Evolutionary conservation across 2,329 filamentous ascomycete species (phyloP).

Genomic region (Pyrenochaeta sp.): DNA sequence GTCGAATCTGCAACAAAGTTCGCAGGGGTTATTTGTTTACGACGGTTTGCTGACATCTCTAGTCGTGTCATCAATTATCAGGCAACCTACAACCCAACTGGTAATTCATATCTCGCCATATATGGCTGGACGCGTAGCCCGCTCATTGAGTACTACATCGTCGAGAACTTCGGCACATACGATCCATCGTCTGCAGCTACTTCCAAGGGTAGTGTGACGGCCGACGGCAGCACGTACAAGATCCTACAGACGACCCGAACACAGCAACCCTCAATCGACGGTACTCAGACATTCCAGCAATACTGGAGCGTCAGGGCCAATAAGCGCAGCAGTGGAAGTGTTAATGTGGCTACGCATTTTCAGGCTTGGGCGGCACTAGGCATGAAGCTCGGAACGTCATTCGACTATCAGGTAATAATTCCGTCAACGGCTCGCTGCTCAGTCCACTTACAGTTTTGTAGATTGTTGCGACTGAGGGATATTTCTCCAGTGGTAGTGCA

Average conservation of each 20-base stretch:
- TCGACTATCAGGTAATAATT: conserved; percentile 11
- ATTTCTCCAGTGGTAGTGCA: conserved; percentile 54
- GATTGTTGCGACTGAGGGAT: conserved; percentile 63
- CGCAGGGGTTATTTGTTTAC: neutral
- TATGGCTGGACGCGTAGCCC: conserved; percentile 65
- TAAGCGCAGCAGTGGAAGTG: conserved; percentile 57
- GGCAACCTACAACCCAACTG: conserved; percentile 23
- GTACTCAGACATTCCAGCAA: conserved; percentile 62
- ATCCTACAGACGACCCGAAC: conserved; percentile 58
- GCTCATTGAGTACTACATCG: conserved; percentile 66
- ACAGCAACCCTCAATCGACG: conserved; percentile 62
- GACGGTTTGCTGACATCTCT: neutral
- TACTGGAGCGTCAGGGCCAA: conserved; percentile 61
- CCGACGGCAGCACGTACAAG: conserved; percentile 62
- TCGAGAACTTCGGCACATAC: conserved; percentile 60
- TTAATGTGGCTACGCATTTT: conserved; percentile 40
- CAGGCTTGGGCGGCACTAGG: conserved; percentile 36
- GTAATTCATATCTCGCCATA: conserved; percentile 48
- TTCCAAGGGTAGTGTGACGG: conserved; percentile 58
- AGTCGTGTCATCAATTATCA: conserved; percentile 26
- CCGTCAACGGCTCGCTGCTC: neutral
- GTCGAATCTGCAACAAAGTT: neutral
- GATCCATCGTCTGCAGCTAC: conserved; percentile 55
- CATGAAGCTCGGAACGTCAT: conserved; percentile 24
- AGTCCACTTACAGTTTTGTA: neutral